Evolutionary conservation across 805 yeast species (phyloP), one percentile per base, ranked within the genome.

Genomic region (Grigorovia transvaalensis): DNA sequence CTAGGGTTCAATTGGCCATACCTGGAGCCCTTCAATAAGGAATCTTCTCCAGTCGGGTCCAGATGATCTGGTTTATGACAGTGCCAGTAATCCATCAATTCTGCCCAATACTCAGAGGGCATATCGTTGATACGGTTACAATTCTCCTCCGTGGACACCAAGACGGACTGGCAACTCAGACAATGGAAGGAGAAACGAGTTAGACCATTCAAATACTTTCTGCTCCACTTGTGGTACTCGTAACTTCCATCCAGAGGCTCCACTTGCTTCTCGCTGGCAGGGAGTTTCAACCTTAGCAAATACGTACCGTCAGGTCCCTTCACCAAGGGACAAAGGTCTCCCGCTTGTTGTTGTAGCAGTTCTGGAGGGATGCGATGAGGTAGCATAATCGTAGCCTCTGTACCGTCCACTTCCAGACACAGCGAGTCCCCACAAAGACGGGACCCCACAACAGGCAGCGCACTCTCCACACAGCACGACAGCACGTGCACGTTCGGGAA

Each of bases 21-120:
- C 13, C 53, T 57, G 8, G 50, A 46, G 1, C 54, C 51, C 38
- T 55, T 56, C 11, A 51, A 50, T 52, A 43, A 50, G 9, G 51
- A 50, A 48, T 44, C 63, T 57, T 53, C 53, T n/a, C 54, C 57
- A 27, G 53, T 54, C n/a, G n/a, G 44, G 68, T 65, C 27, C 27
- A 23, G 27, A 23, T 23, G 27, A n/a, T n/a, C n/a, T 0, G 95
- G 95, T 59, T 84, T 85, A 62, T 91, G 97, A 63, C 99, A 91
- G 65, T 91, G 97, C 99, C 99, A 91, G 57, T 85, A 85, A 53
- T 91, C 98, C 95, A 91, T 85, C 77, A 93, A 71, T 64, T 91
- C 99, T 13, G 84, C 80, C 99, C 99, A 91, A 48, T 80, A 72
- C 61, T 89, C 97, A 1, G 95, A 85, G 0, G 99, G 99, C 82